A percentile compares a stretch with the other conserved stretches of the same genome.
These are phyloP conservation scores for Candida adriatica DNA, from an alignment of 805 yeast genomes.

Conservation along the genomic window DNA sequence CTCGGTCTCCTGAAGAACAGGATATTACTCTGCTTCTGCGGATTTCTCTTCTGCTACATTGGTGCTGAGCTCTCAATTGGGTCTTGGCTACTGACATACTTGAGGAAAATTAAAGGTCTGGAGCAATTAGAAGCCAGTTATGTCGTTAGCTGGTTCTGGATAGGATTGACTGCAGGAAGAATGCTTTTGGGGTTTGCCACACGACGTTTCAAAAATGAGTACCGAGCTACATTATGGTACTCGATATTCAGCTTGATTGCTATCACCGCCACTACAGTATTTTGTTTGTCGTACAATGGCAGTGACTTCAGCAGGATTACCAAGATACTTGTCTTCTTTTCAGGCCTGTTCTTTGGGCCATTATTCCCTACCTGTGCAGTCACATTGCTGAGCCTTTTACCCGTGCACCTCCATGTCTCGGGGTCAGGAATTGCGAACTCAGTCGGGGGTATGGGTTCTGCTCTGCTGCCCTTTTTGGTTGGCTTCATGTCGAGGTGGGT, in stretches of 20 bases:
- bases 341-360: slow-evolving; percentile 64
- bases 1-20: slow-evolving; percentile 23
- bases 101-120: slow-evolving; percentile 48
- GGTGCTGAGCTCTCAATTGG: slow-evolving; percentile 68
- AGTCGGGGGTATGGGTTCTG: slow-evolving; percentile 80
- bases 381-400: slow-evolving; percentile 55
- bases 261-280: slow-evolving; percentile 15
- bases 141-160: slow-evolving; percentile 67
- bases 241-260: slow-evolving; percentile 29
- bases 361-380: slow-evolving; percentile 68
- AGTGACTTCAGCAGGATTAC: slow-evolving; percentile 2
- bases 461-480: slow-evolving; percentile 57
- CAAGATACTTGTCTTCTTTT: slow-evolving; percentile 26
- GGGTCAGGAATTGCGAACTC: slow-evolving; percentile 76
- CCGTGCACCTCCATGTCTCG: slow-evolving; percentile 49
- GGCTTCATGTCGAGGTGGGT: slow-evolving; percentile 34
- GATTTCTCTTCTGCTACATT: slow-evolving; percentile 52
- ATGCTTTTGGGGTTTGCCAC: slow-evolving; percentile 51
- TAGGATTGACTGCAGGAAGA: slow-evolving; percentile 62
- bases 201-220: slow-evolving; percentile 38
- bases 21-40: slow-evolving; percentile 41
- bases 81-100: slow-evolving; percentile 64
- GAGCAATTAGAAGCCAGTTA: slow-evolving; percentile 44
- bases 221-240: slow-evolving; percentile 29
- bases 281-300: slow-evolving; percentile 9